phyloP scores from a whole-genome alignment of 2,329 filamentous ascomycete genomes.

The Ceratocystis colombiana region DNA sequence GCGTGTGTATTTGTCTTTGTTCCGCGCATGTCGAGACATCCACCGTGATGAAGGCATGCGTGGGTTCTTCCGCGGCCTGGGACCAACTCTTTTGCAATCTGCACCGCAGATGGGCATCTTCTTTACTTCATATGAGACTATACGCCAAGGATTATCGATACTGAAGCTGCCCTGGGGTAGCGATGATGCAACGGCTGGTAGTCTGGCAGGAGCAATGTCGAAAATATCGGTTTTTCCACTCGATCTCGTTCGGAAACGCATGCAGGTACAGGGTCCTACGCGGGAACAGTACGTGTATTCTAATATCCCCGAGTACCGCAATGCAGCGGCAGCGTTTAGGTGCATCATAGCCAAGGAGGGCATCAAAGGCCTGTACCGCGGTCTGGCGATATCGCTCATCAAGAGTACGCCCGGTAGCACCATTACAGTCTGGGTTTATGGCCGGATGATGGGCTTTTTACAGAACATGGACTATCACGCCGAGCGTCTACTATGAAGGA shows the following conservation, averaged over 20 bases:
- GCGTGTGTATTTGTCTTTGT: conserved; percentile 65
- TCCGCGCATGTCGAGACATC: conserved; percentile 62
- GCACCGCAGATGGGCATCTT: conserved; percentile 96
- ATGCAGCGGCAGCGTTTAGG: conserved; percentile 55
- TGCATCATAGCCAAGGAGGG: conserved; percentile 66
- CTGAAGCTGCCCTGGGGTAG: conserved; percentile 58
- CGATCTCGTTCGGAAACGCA: conserved; percentile 80
- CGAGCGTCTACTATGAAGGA: conserved; percentile 26
- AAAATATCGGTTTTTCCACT: conserved; percentile 91
- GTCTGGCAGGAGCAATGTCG: conserved; percentile 65
- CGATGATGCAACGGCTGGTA: conserved; percentile 73
- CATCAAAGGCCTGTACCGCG: conserved; percentile 70
- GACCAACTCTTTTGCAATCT: conserved; percentile 74
- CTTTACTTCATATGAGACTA: conserved; percentile 76
- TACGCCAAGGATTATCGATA: conserved; percentile 50
- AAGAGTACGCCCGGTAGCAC: conserved; percentile 92
- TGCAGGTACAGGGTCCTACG: conserved; percentile 92
- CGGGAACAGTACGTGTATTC: conserved; percentile 66
- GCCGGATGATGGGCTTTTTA: conserved; percentile 57
- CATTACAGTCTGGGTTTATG: conserved; percentile 92
- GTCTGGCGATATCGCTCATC: conserved; percentile 75
- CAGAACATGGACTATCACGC: conserved; percentile 33
- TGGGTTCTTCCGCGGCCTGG: conserved; percentile 83
- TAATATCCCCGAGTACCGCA: conserved; percentile 75
- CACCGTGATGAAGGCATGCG: conserved; percentile 57